These are phyloP conservation scores for Glarea lozoyensis DNA, from an alignment of 495 filamentous ascomycete genomes.

Conservation along the genomic window DNA sequence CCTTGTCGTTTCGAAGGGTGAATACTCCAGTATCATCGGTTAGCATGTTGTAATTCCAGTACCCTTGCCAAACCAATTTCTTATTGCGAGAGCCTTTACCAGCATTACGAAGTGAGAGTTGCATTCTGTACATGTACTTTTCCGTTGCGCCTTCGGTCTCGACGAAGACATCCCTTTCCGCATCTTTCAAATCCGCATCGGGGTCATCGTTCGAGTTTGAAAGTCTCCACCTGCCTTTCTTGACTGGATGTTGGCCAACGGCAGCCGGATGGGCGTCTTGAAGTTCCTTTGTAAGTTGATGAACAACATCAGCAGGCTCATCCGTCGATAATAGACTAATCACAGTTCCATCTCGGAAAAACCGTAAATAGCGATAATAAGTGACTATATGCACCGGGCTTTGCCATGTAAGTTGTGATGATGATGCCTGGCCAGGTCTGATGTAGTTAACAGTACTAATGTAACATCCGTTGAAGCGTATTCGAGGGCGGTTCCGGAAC, in stretches of 20 bases:
- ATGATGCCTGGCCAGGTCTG: slow-evolving; percentile 58
- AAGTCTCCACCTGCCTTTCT: slow-evolving; percentile 24
- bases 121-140: slow-evolving; percentile 76
- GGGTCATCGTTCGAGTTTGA: slow-evolving; percentile 19
- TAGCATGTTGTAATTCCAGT: slow-evolving; percentile 82
- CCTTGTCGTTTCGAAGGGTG: slow-evolving; percentile 68
- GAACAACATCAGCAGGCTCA: slow-evolving; percentile 68
- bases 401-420: slow-evolving; percentile 55
- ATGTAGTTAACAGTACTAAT: slow-evolving; percentile 95
- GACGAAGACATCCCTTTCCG: slow-evolving; percentile 62
- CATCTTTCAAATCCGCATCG: slow-evolving; percentile 24
- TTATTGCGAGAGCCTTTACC: slow-evolving; percentile 57
- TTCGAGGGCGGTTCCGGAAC: slow-evolving; percentile 72
- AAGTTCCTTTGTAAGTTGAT: slow-evolving; percentile 29
- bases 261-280: slow-evolving; percentile 25
- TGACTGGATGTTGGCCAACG: slow-evolving; percentile 52
- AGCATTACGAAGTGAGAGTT: slow-evolving; percentile 54
- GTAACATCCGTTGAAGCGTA: slow-evolving; percentile 92
- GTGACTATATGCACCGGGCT: slow-evolving; percentile 92
- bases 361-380: slow-evolving; percentile 92
- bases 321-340: slow-evolving; percentile 69
- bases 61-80: slow-evolving; percentile 81
- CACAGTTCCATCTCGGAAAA: slow-evolving; percentile 82
- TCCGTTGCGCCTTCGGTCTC: slow-evolving; percentile 73
- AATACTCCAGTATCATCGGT: slow-evolving; percentile 91